Percentiles rank a stretch among this genome's conserved stretches.
phyloP scores from a whole-genome alignment of 2,329 filamentous ascomycete genomes.

The Monascus ruber region DNA sequence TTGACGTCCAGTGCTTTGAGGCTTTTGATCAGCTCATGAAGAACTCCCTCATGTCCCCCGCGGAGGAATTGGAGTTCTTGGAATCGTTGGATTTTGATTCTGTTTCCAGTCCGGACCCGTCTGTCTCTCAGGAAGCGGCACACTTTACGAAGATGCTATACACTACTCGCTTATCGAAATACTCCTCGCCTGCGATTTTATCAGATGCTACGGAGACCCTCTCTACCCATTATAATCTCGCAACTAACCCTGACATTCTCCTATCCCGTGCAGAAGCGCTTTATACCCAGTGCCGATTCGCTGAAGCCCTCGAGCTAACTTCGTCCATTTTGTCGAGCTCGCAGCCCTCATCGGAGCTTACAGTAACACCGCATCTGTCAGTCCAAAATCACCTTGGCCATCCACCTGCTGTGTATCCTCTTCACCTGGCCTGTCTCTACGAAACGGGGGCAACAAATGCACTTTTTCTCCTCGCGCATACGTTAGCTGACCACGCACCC shows the following conservation, averaged over 20 bases:
- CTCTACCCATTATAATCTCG: constrained; percentile 84
- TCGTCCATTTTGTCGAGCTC: constrained; percentile 70
- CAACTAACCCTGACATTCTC: constrained; percentile 77
- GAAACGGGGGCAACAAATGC: constrained; percentile 79
- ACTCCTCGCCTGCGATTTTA: constrained; percentile 74
- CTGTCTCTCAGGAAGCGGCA: constrained; percentile 69
- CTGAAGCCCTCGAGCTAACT: constrained; percentile 73
- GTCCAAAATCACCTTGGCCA: constrained; percentile 32
- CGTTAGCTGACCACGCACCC: constrained; percentile 81
- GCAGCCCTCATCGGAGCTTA: constrained; percentile 63
- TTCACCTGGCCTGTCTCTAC: constrained; percentile 83
- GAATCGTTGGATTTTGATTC: constrained; percentile 84
- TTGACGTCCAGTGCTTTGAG: constrained; percentile 97
- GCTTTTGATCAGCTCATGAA: constrained; percentile 97
- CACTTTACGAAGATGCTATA: constrained; percentile 95
- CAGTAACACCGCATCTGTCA: constrained; percentile 15
- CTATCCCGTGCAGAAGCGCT: constrained; percentile 81
- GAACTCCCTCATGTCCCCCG: constrained; percentile 80
- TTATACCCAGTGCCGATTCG: constrained; percentile 90
- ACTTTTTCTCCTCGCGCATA: constrained; percentile 83
- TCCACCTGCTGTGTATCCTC: constrained; percentile 56
- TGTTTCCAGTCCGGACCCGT: constrained; percentile 55
- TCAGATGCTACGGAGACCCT: constrained; percentile 79
- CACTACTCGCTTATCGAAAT: constrained; percentile 89
- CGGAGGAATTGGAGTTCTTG: constrained; percentile 82